A percentile compares a stretch with the other conserved stretches of the same genome.
phyloP scores from a whole-genome alignment of 129 eudicot species.

The Helianthus tuberosus region DNA sequence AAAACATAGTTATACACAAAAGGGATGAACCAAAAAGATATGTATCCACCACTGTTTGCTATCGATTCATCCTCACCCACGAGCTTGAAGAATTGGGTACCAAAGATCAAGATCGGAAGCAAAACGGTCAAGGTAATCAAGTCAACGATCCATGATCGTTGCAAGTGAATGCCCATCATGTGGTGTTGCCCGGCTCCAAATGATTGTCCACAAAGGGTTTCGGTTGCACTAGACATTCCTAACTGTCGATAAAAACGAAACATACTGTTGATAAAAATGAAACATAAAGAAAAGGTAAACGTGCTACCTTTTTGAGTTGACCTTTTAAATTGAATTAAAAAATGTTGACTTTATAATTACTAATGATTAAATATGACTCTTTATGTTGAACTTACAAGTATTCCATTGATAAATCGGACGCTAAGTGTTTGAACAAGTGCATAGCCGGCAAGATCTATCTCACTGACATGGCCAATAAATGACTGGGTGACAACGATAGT shows the following conservation, averaged over 20 bases:
- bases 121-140: constrained; percentile 46
- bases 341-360: neutral
- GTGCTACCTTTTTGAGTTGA: no score
- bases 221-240: constrained; percentile 77
- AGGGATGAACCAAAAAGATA: constrained; percentile 62
- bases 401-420: constrained; percentile 57
- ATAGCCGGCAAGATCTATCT: constrained; percentile 63
- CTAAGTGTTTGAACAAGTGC: constrained; percentile 64
- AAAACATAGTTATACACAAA: constrained; percentile 50
- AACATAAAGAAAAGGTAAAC: neutral
- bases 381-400: constrained; percentile 42
- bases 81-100: constrained; percentile 38
- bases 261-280: no score
- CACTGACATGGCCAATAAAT: constrained; percentile 56
- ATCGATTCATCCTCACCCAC: constrained; percentile 48
- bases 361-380: neutral
- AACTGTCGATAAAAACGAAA: constrained; percentile 41
- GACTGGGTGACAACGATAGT: constrained; percentile 57
- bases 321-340: neutral
- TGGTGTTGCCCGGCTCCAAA: constrained; percentile 68
- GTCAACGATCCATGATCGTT: constrained; percentile 65
- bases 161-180: constrained; percentile 69
- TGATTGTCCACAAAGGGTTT: constrained; percentile 67
- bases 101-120: constrained; percentile 54
- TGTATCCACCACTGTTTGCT: constrained; percentile 47